A percentile compares a stretch with the other conserved stretches of the same genome.
Evolutionary conservation across 257 asterid genomes (phyloP).

Genomic region (Datura wrightii): DNA sequence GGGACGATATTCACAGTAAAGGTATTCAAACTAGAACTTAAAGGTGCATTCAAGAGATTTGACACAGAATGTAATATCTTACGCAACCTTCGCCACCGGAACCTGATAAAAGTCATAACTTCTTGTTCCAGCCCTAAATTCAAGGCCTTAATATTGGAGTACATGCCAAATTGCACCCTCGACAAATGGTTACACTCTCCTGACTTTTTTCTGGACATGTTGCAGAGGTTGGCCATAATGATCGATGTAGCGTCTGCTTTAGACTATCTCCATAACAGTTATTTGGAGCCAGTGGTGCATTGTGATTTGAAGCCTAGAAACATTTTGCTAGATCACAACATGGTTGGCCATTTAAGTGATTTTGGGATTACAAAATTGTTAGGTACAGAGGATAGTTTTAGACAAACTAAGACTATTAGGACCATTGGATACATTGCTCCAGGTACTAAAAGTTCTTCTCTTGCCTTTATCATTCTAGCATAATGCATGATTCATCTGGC

Average conservation of each 20-base stretch:
- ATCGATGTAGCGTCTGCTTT: conserved; percentile 2
- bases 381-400: conserved; percentile 32
- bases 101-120: neutral
- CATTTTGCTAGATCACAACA: conserved; percentile 39
- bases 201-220: neutral
- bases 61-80: neutral
- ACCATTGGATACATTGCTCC: conserved; percentile 43
- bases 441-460: conserved; percentile 6
- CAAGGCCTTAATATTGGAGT: neutral
- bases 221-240: neutral
- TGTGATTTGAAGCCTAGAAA: conserved; percentile 48
- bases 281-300: conserved; percentile 40
- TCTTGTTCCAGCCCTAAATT: neutral
- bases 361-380: conserved; percentile 44
- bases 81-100: neutral
- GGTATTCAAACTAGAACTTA: conserved; percentile 38
- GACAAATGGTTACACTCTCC: neutral
- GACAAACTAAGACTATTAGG: conserved; percentile 42
- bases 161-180: neutral
- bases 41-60: conserved; percentile 36
- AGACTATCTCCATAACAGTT: conserved; percentile 37
- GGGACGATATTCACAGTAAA: conserved; percentile 31
- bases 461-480: neutral
- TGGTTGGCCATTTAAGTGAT: conserved; percentile 43
- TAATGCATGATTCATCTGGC: neutral